Evolutionary conservation across 75 land plant genomes (phyloP), one percentile per base, ranked within the genome.

Genomic region (Picea glauca): DNA sequence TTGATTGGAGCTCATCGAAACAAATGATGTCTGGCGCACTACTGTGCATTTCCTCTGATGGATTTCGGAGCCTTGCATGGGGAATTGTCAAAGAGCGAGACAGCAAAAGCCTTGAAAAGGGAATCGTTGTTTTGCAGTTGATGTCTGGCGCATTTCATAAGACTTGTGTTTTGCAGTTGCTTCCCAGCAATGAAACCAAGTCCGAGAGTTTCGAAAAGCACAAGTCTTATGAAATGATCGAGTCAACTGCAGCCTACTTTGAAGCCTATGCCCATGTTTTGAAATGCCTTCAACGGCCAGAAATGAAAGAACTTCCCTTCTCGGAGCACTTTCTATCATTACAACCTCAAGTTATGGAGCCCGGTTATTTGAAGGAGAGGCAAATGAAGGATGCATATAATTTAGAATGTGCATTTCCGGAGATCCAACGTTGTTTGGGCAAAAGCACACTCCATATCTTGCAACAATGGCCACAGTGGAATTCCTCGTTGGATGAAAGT

Each of bases 201-300:
- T 35, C 38, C 3, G 38, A 35, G 38, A 35, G 38, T 35, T 35
- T 35, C 0, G 38, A 35, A 35, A 35, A 35, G 3, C 38, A 35
- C 38, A 35, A 35, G 3, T 32, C 11, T 13, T 81, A 81, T 78
- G 82, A 60, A 20, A 82, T 82, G 83, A 58, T 79, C 17, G 26
- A 82, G 38, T 82, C 81, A 33, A 20, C 75, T 3, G 75, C 62
- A 31, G 81, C 83, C 32, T 82, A 78, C 33, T 82, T 78, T 82
- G 83, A 78, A 56, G 75, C 83, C 14, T 82, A 82, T 50, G 72
- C 57, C 75, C 83, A 82, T 78, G 81, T 78, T 31, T 59, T 82
- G 75, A 82, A 46, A 58, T 30, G 40, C 23, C 61, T 82, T 3
- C 76, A 82, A 63, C 54, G 74, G 14, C 18, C 50, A 7, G 83